Evolutionary conservation across 2,329 filamentous ascomycete species (phyloP).

Genomic region (Aspergillus sp.): DNA sequence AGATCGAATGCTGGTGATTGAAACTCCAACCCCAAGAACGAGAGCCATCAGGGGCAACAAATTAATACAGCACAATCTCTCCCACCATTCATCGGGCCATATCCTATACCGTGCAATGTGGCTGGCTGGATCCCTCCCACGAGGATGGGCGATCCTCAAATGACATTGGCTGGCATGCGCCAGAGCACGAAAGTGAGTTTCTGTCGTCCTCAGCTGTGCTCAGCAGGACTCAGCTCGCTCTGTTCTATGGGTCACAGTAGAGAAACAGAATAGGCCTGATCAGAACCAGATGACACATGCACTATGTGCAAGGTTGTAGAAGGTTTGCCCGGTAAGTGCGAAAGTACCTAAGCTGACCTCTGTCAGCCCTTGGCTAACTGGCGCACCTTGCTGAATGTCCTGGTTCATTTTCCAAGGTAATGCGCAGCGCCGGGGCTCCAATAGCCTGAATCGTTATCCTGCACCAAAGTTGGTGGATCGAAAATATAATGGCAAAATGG

Average conservation of each 20-base stretch:
- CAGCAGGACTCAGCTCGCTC: not conserved
- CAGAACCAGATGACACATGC: not conserved
- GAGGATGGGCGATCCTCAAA: not conserved
- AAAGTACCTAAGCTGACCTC: not conserved
- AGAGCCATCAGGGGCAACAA: not conserved
- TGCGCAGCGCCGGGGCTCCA: conserved; percentile 1
- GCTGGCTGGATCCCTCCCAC: not conserved
- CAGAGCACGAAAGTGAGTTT: not conserved
- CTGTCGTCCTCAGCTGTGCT: not conserved
- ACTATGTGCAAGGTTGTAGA: not conserved
- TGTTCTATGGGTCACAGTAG: not conserved
- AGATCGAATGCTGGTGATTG: not conserved
- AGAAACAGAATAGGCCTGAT: not conserved
- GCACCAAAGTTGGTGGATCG: not conserved
- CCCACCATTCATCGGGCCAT: not conserved
- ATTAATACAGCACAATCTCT: not conserved
- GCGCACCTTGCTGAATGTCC: not conserved
- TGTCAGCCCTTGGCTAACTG: not conserved
- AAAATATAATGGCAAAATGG: not conserved
- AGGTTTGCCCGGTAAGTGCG: not conserved
- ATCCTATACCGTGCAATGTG: not conserved
- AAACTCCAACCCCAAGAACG: not conserved
- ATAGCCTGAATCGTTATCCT: conserved; percentile 1
- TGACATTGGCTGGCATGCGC: not conserved
- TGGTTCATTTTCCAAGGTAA: not conserved